Evolutionary conservation across 495 filamentous ascomycete genomes (phyloP).

Genomic region (Podospora pseudocomata): DNA sequence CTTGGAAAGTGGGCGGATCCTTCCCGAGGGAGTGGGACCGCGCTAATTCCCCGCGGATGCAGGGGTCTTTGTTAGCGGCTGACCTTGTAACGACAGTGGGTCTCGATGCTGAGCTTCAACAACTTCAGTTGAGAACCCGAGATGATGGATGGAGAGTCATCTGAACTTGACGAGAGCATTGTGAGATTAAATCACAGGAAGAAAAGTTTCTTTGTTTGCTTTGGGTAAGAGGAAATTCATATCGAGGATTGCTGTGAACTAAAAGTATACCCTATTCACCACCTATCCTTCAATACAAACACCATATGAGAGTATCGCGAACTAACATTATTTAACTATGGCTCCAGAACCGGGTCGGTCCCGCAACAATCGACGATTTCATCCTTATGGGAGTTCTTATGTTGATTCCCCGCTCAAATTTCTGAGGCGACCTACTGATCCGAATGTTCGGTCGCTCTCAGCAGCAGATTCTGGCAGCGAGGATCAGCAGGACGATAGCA

Average conservation of each 20-base stretch:
- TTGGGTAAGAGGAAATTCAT: not conserved
- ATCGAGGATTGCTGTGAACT: not conserved
- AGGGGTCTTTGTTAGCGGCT: slow-evolving; percentile 8
- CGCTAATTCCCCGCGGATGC: slow-evolving; percentile 15
- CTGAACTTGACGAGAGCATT: not conserved
- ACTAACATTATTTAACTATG: not conserved
- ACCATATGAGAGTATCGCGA: not conserved
- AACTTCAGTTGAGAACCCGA: not conserved
- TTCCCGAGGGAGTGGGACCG: slow-evolving; percentile 19
- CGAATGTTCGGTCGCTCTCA: not conserved
- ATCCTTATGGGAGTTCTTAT: not conserved
- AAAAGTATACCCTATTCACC: not conserved
- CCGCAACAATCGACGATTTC: not conserved
- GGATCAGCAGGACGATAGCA: no score
- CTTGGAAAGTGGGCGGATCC: slow-evolving; percentile 9
- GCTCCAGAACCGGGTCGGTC: not conserved
- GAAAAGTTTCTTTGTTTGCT: not conserved
- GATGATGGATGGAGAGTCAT: not conserved
- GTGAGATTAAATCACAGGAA: not conserved
- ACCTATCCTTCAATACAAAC: not conserved
- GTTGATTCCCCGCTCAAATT: not conserved
- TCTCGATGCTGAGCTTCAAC: not conserved
- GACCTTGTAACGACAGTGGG: not conserved
- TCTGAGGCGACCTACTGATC: not conserved
- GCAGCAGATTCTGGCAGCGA: not conserved